Evolutionary conservation across 2,329 filamentous ascomycete species (phyloP).

Genomic region (Amesomyces nigricolor): DNA sequence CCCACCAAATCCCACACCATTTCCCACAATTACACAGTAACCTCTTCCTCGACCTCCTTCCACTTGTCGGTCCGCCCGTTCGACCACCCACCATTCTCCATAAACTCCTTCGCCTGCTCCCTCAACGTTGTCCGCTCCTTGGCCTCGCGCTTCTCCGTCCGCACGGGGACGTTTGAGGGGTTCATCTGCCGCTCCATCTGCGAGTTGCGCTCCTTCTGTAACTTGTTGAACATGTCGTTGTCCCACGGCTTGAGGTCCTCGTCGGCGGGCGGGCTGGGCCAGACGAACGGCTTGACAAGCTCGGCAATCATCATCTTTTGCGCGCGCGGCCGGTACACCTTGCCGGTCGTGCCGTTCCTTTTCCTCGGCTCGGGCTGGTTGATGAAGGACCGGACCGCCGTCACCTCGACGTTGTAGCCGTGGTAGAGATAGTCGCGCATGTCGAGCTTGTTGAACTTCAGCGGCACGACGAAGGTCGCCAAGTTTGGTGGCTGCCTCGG

Average conservation of each 20-base stretch:
- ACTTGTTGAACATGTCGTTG: slow-evolving; percentile 51
- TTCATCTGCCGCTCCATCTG: slow-evolving; percentile 33
- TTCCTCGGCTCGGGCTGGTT: slow-evolving; percentile 54
- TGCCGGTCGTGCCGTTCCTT: slow-evolving; percentile 38
- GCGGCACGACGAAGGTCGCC: slow-evolving; percentile 84
- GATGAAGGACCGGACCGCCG: slow-evolving; percentile 72
- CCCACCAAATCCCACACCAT: not conserved
- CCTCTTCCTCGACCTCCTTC: slow-evolving; percentile 25
- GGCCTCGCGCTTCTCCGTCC: slow-evolving; percentile 3
- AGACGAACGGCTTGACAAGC: slow-evolving; percentile 80
- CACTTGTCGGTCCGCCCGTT: slow-evolving; percentile 18
- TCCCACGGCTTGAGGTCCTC: slow-evolving; percentile 59
- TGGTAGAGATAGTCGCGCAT: slow-evolving; percentile 91
- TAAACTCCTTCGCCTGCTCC: slow-evolving; percentile 52
- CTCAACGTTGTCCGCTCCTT: slow-evolving; percentile 43
- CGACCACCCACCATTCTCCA: slow-evolving; percentile 19
- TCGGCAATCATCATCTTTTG: slow-evolving; percentile 95
- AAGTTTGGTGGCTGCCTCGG: slow-evolving; percentile 68
- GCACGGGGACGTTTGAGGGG: slow-evolving; percentile 32
- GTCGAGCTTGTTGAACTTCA: slow-evolving; percentile 94
- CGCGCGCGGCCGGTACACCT: slow-evolving; percentile 63
- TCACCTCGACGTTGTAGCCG: slow-evolving; percentile 69
- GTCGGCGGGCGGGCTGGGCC: slow-evolving; percentile 65
- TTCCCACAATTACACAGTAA: slow-evolving; percentile 16
- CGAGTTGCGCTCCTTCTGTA: slow-evolving; percentile 43